phyloP scores from a whole-genome alignment of 208 protist genomes.

The Leishmania tropica region DNA sequence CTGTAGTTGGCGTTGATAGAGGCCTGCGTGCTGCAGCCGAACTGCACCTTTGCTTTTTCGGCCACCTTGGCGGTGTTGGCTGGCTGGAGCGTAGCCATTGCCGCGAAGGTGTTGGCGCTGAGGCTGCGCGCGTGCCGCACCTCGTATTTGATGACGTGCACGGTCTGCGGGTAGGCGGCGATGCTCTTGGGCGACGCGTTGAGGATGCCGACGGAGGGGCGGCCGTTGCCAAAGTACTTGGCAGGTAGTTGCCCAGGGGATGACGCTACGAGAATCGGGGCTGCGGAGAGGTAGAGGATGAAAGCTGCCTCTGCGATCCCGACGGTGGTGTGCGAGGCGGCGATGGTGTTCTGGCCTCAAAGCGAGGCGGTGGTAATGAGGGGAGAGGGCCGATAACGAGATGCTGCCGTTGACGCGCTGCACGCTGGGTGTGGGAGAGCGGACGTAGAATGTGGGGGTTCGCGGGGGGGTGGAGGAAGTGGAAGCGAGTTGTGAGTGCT shows the following conservation, averaged over 20 bases:
- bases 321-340: slow-evolving; percentile 30
- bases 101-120: slow-evolving; percentile 24
- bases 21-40: slow-evolving; percentile 53
- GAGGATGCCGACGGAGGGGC: slow-evolving; percentile 37
- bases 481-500: neutral
- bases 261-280: slow-evolving; percentile 8
- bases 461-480: neutral
- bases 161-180: slow-evolving; percentile 1
- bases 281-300: slow-evolving; percentile 60
- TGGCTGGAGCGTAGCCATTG: slow-evolving; percentile 25
- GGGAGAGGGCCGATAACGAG: neutral
- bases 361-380: neutral
- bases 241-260: slow-evolving; percentile 55
- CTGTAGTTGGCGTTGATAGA: slow-evolving; percentile 37
- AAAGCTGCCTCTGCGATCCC: slow-evolving; percentile 58
- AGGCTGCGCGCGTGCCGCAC: slow-evolving; percentile 87
- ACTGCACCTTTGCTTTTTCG: slow-evolving; percentile 48
- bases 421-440: slow-evolving; percentile 29
- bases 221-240: slow-evolving; percentile 14
- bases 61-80: slow-evolving; percentile 40
- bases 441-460: neutral
- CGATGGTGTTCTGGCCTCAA: slow-evolving; percentile 32
- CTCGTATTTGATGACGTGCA: slow-evolving; percentile 61
- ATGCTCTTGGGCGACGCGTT: slow-evolving; percentile 28
- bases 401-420: slow-evolving; percentile 14